Percentiles rank a stretch among this genome's conserved stretches.
phyloP scores from a whole-genome alignment of 768 basidiomycete species.

The Psilocybe tampanensis region DNA sequence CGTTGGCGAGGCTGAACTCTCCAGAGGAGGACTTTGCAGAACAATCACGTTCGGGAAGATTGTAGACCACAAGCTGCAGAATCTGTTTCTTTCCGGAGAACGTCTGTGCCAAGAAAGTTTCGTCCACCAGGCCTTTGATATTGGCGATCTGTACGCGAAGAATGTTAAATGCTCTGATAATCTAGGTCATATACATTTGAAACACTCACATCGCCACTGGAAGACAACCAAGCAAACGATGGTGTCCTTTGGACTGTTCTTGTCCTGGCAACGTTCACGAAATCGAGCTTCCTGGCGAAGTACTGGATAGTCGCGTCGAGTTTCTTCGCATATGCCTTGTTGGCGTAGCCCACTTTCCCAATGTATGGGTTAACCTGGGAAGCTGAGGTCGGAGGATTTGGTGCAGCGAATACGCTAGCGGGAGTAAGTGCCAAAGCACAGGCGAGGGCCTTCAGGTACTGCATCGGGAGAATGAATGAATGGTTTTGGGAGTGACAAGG shows the following conservation, averaged over 20 bases:
- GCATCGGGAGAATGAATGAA: neutral
- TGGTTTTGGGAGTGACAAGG: neutral
- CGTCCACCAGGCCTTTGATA: slow-evolving; percentile 3
- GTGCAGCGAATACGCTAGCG: neutral
- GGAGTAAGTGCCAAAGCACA: slow-evolving; percentile 7
- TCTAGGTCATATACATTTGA: neutral
- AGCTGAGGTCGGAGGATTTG: neutral
- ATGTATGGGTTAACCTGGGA: slow-evolving; percentile 19
- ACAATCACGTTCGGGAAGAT: slow-evolving; percentile 38
- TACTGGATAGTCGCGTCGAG: slow-evolving; percentile 20
- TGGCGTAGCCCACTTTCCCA: slow-evolving; percentile 14
- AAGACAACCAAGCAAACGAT: slow-evolving; percentile 23
- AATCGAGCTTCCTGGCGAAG: slow-evolving; percentile 15
- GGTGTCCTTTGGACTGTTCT: slow-evolving; percentile 19
- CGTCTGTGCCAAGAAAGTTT: slow-evolving; percentile 11
- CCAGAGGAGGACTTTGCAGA: slow-evolving; percentile 33
- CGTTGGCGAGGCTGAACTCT: slow-evolving; percentile 29
- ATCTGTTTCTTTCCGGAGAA: slow-evolving; percentile 21
- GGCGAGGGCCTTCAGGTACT: neutral
- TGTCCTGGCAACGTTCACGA: slow-evolving; percentile 18
- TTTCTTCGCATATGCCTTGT: slow-evolving; percentile 19
- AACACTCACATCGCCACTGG: neutral
- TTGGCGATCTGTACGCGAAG: slow-evolving; percentile 1
- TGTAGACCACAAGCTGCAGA: slow-evolving; percentile 35
- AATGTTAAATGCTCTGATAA: too few relatives aligned